Evolutionary conservation across 441 rosid species (phyloP), one percentile per base, ranked within the genome.

Genomic region (Jatropha multifida): DNA sequence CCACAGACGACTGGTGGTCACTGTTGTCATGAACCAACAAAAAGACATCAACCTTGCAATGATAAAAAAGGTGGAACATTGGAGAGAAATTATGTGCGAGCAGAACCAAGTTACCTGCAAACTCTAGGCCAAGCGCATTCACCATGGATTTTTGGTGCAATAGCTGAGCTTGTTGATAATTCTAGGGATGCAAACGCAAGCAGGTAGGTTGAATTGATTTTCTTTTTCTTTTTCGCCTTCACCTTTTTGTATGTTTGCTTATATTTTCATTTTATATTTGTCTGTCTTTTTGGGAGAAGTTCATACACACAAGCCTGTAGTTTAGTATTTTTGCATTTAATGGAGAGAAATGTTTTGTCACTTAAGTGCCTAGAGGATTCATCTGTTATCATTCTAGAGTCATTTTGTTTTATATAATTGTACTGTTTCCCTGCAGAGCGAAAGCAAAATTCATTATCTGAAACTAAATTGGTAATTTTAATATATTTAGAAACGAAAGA

Each of bases 141-240:
- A 64, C 82, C 77, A 64, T 83, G 84, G 86, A 79, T 79, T 68
- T 79, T 83, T 81, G 86, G 82, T 52, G 82, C 86, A 42, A 78
- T 83, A 74, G 86, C 86, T 49, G 84, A 83, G 76, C 86, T 83
- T 69, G 75, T 83, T 74, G 84, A 83, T 77, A 83, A 83, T 79
- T 81, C 86, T 15, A 71, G 82, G 65, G 84, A 83, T 74, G 84
- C 86, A 42, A 74, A 81, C 71, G 79, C 86, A 51, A 74, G 71
- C 64, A 76, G 74, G 86, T 79, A 76, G 55, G 58, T 68, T 41
- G 5, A 32, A 52, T 65, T 65, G 18, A 23, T 60, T 44, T 44
- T 44, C 64, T 14, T 69, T 37, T 12, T 27, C 27, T 3, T 46
- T 63, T 63, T 0, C 1, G 12, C 17, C 15, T 56, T 4, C 11